Percentiles rank a stretch among this genome's conserved stretches.
These are phyloP conservation scores for Trichoderma cornu-damae DNA, from an alignment of 2,329 filamentous ascomycete genomes.

Conservation along the genomic window DNA sequence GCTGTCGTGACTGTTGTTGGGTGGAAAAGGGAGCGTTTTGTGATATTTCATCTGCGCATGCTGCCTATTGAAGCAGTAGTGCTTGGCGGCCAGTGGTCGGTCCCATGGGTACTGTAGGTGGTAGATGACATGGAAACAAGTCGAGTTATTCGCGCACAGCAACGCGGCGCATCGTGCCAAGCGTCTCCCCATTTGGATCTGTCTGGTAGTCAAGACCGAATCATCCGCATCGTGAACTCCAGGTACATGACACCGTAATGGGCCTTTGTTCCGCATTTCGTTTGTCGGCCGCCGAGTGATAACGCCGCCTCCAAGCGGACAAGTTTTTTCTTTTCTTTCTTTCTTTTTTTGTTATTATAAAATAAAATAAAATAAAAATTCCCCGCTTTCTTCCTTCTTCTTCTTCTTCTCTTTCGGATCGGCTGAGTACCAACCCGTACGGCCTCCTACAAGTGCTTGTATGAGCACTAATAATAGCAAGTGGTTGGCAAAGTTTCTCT, in stretches of 20 bases:
- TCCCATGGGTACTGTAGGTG: neutral
- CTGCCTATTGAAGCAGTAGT: neutral
- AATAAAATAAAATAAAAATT: no score
- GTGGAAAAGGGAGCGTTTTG: neutral
- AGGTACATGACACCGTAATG: neutral
- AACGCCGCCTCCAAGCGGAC: neutral
- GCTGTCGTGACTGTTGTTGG: neutral
- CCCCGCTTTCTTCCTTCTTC: neutral
- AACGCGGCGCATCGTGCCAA: neutral
- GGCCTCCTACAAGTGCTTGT: neutral
- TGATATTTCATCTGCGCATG: neutral
- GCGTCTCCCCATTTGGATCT: neutral
- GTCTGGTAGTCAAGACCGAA: neutral
- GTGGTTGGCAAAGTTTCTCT: neutral
- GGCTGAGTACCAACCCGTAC: neutral
- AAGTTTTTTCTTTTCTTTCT: neutral
- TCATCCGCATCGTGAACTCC: neutral
- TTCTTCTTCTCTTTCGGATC: neutral
- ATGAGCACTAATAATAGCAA: neutral
- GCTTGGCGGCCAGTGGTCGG: neutral
- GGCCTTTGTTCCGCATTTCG: neutral
- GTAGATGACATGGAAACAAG: neutral
- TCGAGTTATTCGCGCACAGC: constrained; percentile 6
- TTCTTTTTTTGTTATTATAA: neutral
- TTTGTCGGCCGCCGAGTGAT: constrained; percentile 1